Percentiles rank a stretch among this genome's conserved stretches.
Evolutionary conservation across 164 flowering plant genomes (phyloP).

Genomic region (Magnolia kwangsiensis): DNA sequence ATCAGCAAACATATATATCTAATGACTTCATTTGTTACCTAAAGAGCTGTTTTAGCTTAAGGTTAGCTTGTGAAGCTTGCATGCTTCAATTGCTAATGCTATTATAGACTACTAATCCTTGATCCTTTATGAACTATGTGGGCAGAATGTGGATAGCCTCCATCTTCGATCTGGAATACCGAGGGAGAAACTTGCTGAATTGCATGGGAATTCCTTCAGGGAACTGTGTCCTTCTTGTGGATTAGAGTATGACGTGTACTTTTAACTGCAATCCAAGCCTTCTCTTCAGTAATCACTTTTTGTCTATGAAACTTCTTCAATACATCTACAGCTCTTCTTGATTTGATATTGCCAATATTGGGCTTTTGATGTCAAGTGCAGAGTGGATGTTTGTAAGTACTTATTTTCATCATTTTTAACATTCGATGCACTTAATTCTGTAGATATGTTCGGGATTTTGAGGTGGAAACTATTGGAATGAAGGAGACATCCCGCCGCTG

Average conservation of each 20-base stretch:
- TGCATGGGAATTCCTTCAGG: conserved; percentile 97
- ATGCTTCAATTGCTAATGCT: not conserved
- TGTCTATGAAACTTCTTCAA: not conserved
- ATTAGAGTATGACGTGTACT: conserved; percentile 61
- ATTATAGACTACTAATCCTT: not conserved
- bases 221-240: conserved; percentile 87
- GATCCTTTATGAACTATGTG: not conserved
- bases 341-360: not conserved
- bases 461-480: conserved; percentile 95
- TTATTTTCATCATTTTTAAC: conserved; percentile 1
- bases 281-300: too few species aligned
- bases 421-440: not conserved
- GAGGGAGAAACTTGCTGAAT: conserved; percentile 86
- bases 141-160: conserved; percentile 93
- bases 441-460: conserved; percentile 94
- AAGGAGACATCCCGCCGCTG: conserved; percentile 91
- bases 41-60: not conserved
- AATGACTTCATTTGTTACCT: not conserved
- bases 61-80: too few species aligned
- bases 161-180: conserved; percentile 98
- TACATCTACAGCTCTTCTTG: not conserved
- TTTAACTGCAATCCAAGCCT: not conserved
- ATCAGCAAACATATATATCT: too few species aligned
- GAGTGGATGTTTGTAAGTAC: not conserved
- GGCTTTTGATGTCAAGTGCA: not conserved